Percentiles rank a stretch among this genome's conserved stretches.
These are phyloP conservation scores for Linnemannia exigua DNA, from an alignment of 192 early-diverging fungal genomes.

Conservation along the genomic window DNA sequence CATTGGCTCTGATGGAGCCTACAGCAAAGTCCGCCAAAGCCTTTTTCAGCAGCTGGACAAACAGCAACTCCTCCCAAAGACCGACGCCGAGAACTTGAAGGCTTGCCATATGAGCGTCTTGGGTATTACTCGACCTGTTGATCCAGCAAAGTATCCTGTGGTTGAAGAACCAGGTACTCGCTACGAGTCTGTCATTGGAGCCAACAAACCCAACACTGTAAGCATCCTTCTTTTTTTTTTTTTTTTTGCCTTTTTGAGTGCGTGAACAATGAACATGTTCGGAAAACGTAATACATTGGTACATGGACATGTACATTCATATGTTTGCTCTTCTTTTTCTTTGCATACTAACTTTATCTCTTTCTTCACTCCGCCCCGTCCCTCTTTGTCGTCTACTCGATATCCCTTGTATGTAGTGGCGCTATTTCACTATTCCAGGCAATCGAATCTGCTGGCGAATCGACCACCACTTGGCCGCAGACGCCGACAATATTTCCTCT, in stretches of 20 bases:
- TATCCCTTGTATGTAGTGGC: not conserved
- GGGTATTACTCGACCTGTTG: constrained; percentile 1
- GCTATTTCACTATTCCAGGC: constrained; percentile 4
- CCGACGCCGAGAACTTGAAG: not conserved
- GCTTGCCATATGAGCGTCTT: constrained; percentile 5
- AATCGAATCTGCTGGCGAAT: constrained; percentile 23
- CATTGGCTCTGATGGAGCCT: constrained; percentile 34
- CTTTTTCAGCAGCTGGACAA: constrained; percentile 2
- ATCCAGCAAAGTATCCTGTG: constrained; percentile 2
- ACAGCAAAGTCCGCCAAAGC: constrained; percentile 27
- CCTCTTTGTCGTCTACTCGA: not conserved
- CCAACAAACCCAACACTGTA: constrained; percentile 8
- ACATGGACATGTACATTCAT: not conserved
- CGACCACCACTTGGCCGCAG: constrained; percentile 11
- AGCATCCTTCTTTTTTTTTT: not conserved
- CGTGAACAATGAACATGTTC: too few species aligned
- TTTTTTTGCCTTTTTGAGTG: not conserved
- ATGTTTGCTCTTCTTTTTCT: not conserved
- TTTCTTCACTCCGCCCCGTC: not conserved
- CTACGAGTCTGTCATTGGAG: constrained; percentile 1
- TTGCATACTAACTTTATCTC: not conserved
- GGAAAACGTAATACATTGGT: too few species aligned
- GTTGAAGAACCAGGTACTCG: not conserved
- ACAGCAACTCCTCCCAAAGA: not conserved
- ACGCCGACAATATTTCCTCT: not conserved